Base-by-base conservation (phyloP, 768 basidiomycete species). In the Thelephora aurantiotincta region DNA sequence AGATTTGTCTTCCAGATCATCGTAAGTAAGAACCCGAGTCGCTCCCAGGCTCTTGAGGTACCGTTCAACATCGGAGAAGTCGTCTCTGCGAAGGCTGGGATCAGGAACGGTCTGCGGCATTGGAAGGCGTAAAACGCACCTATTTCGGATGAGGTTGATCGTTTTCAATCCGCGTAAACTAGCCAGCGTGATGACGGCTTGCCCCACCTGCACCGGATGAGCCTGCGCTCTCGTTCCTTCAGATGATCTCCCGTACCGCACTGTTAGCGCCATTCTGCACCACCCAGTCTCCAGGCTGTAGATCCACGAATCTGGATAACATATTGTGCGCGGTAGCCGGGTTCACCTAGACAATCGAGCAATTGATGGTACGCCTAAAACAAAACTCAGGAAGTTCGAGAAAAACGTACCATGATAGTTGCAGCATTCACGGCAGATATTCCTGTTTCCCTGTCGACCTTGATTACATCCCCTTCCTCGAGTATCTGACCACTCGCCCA, bases 121-220 rank as follows among this genome's bases (percentile, higher is more conserved):
- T 35, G 38, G 43, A 44, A 23, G 45, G n/a, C 34, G 35, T 12
- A 3, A 18, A 18, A 51, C 70, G 35, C 46, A 81, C 84, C 87
- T 69, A 51, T 76, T 67, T 14, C 90, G 76, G 20, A 93, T 75
- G 51, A 92, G 72, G 57, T 92, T 92, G 55, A 92, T 74, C 1
- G 87, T 91, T 35, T 79, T 80, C 36, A 87, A 49, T 5, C 82
- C 81, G 44, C 68, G 70, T 13, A 73, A 68, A 26, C 74, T 77
- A n/a, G 87, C 86, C 35, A 93, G 80, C 54, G 91, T 88, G 44
- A 91, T 86, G 19, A 90, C 83, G 0, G 80, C 78, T 67, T 91
- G 84, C 11, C 89, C 89, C 12, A 85, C 82, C 81, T 83, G 22
- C 1, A 36, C 33, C 43, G 42, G 16, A 7, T 33, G 11, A 33